Evolutionary conservation across 2,329 filamentous ascomycete species (phyloP).

Genomic region (Aspergillus pseudonomiae): DNA sequence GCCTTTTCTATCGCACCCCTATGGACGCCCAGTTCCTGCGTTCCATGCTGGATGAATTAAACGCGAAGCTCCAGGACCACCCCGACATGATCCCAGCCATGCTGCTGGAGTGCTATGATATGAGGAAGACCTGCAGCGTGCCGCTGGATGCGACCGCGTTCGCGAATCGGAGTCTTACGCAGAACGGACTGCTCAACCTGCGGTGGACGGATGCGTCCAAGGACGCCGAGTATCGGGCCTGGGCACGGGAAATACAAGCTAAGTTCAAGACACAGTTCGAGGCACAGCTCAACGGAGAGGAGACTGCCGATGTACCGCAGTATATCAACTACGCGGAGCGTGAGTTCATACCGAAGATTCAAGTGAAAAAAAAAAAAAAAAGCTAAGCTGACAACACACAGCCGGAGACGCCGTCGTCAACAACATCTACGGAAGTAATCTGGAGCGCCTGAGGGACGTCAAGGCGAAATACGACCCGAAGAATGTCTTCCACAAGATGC

Average conservation of each 20-base stretch:
- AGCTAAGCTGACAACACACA: constrained; percentile 18
- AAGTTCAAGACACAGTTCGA: constrained; percentile 32
- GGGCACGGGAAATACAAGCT: constrained; percentile 40
- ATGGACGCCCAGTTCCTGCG: constrained; percentile 39
- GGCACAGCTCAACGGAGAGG: constrained; percentile 8
- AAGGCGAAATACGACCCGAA: constrained; percentile 52
- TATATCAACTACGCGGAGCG: constrained; percentile 42
- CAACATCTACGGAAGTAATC: constrained; percentile 52
- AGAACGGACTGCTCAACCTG: constrained; percentile 47
- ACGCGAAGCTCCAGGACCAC: constrained; percentile 29
- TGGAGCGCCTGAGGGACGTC: constrained; percentile 42
- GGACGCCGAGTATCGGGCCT: constrained; percentile 42
- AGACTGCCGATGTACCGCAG: constrained; percentile 29
- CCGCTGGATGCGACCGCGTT: constrained; percentile 46
- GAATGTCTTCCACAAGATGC: constrained; percentile 52
- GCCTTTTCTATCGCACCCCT: constrained; percentile 49
- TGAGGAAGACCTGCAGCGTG: constrained; percentile 43
- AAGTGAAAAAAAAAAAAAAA: neutral
- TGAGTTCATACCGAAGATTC: constrained; percentile 19
- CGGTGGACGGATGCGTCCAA: constrained; percentile 45
- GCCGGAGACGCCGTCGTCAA: constrained; percentile 35
- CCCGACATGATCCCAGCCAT: constrained; percentile 35
- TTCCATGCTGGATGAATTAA: constrained; percentile 35
- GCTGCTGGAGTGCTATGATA: constrained; percentile 49
- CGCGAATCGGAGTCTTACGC: constrained; percentile 49